Evolutionary conservation across 2,329 filamentous ascomycete genomes (phyloP).

Genomic region (Phialemoniopsis sp.): DNA sequence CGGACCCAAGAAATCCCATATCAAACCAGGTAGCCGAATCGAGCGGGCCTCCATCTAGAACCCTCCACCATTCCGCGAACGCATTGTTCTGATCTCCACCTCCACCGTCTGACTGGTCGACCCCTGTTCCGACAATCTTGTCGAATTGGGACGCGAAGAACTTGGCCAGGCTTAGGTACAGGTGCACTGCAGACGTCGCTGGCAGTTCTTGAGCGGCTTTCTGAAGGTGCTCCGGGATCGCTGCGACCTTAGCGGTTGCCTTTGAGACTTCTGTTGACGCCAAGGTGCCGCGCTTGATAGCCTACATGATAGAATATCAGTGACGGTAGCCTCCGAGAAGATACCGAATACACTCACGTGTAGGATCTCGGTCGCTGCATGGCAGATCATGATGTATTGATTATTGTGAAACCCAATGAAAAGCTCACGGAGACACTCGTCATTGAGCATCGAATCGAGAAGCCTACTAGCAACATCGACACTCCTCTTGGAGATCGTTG

Average conservation of each 20-base stretch:
- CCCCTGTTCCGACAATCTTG: background rate
- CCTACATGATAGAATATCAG: background rate
- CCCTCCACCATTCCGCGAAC: conserved; percentile 12
- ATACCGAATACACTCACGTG: background rate
- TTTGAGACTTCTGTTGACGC: conserved; percentile 6
- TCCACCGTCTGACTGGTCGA: too few species aligned
- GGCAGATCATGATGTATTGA: conserved; percentile 17
- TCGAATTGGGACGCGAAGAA: conserved; percentile 12
- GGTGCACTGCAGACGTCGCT: conserved; percentile 9
- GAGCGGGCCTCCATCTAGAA: conserved; percentile 9
- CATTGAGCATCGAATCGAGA: conserved; percentile 10
- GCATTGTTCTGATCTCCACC: conserved; percentile 7
- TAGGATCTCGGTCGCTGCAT: conserved; percentile 16
- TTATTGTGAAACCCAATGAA: conserved; percentile 18
- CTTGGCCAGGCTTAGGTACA: conserved; percentile 10
- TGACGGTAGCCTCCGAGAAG: too few species aligned
- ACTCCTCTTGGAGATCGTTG: conserved; percentile 8
- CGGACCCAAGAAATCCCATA: conserved; percentile 10
- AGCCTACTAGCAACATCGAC: conserved; percentile 10
- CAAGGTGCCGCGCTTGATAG: conserved; percentile 9
- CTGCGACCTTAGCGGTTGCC: conserved; percentile 7
- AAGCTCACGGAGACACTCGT: conserved; percentile 10
- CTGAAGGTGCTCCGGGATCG: conserved; percentile 10
- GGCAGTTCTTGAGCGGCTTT: conserved; percentile 10
- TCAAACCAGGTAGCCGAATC: conserved; percentile 13